Base-by-base conservation (phyloP, 163 green algal genomes). In the Chlamydomonas reinhardtii region DNA sequence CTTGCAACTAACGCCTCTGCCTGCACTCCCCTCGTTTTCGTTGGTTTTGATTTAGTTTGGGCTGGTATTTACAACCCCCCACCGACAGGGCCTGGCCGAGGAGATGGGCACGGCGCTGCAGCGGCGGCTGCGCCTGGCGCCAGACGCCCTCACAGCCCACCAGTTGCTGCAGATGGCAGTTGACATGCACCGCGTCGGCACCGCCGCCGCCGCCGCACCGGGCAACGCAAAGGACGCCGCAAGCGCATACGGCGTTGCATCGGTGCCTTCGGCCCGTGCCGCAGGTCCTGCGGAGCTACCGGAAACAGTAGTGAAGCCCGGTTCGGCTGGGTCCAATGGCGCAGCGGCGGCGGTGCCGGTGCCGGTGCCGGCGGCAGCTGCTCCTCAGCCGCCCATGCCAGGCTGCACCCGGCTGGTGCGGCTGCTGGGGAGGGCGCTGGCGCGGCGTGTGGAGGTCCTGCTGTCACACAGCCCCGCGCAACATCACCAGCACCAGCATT, bases 41-140 rank as follows among this genome's bases (percentile, higher is more conserved):
- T n/a, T n/a, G n/a, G n/a, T n/a, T n/a, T n/a, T n/a, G n/a, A n/a
- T n/a, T n/a, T n/a, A n/a, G n/a, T n/a, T n/a, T n/a, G n/a, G n/a
- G n/a, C n/a, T n/a, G n/a, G n/a, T n/a, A n/a, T n/a, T n/a, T n/a
- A n/a, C n/a, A n/a, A 14, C 48, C 1, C 48, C 48, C 48, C 48
- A 20, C 48, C 48, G 14, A 56, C 48, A 43, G n/a, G 79, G 79
- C 68, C 15, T 77, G 2, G 32, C 77, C 2, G 79, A 78, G 32
- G 79, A 85, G 79, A 54, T 85, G 27, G 68, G 43, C 0, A 35
- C 5, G 1, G 79, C 65, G 3, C 14, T 85, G 34, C 79, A 85
- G 69, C 48, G 68, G 31, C 68, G 52, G 11, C 52, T 77, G 52
- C 79, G 79, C 31, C 52, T 73, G 27, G 29, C 52, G 69, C 79